phyloP scores from a whole-genome alignment of 1,284 basidiomycete genomes.

The Schizophyllum amplum region DNA sequence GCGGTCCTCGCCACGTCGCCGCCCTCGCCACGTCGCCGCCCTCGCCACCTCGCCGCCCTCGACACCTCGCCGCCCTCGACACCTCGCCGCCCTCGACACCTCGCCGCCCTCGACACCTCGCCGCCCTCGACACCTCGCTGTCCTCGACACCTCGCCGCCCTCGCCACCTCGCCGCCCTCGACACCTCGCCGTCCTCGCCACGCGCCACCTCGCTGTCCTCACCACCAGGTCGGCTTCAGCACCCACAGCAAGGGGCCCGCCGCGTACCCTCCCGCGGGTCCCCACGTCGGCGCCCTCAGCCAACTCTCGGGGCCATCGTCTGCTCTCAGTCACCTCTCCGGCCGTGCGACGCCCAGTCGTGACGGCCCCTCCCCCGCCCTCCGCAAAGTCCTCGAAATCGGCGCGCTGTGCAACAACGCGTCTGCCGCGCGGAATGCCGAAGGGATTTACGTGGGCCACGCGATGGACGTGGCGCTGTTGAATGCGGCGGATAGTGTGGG shows the following conservation, averaged over 20 bases:
- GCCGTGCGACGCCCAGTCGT: slow-evolving; percentile 6
- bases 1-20: too few species aligned
- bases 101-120: slow-evolving; percentile 9
- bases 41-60: too few species aligned
- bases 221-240: slow-evolving; percentile 6
- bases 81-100: too few species aligned
- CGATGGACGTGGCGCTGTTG: slow-evolving; percentile 89
- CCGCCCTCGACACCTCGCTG: too few species aligned
- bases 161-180: too few species aligned
- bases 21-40: too few species aligned
- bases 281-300: neutral
- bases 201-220: too few species aligned
- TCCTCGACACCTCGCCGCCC: too few species aligned
- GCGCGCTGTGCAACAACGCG: slow-evolving; percentile 69
- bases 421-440: slow-evolving; percentile 58
- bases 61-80: slow-evolving; percentile 6
- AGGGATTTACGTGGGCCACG: slow-evolving; percentile 77
- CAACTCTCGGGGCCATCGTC: neutral
- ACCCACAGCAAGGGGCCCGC: slow-evolving; percentile 13
- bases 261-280: neutral
- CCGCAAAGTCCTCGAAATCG: slow-evolving; percentile 56
- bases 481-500: slow-evolving; percentile 78
- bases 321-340: neutral
- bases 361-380: slow-evolving; percentile 39
- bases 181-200: slow-evolving; percentile 7